Conservation (phyloP, 208 protist genomes). For the Trichomonas vaginalis region DNA sequence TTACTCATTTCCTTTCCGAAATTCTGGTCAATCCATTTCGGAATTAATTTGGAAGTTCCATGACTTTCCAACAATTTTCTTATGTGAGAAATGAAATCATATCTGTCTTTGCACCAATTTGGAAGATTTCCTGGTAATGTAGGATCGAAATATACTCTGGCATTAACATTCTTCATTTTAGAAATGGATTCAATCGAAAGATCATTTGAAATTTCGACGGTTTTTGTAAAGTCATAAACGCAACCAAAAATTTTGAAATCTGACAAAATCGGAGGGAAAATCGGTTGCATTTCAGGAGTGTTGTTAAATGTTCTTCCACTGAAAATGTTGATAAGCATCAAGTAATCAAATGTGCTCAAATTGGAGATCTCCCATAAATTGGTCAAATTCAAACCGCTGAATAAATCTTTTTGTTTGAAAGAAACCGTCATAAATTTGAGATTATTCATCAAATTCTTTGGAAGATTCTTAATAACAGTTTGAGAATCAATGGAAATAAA, state of each 20-base stretch:
- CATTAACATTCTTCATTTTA: background rate
- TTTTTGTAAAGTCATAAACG: background rate
- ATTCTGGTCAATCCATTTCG: background rate
- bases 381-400: background rate
- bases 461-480: background rate
- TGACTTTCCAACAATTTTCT: background rate
- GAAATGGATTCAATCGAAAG: background rate
- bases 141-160: background rate
- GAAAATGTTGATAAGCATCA: background rate
- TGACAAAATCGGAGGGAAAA: background rate
- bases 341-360: background rate
- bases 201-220: background rate
- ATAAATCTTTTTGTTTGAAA: background rate
- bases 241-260: background rate
- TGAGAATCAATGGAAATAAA: background rate
- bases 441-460: background rate
- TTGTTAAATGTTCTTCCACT: background rate
- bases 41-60: background rate
- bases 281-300: background rate
- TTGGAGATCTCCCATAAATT: background rate
- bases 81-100: background rate
- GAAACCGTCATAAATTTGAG: background rate
- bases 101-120: background rate
- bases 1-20: background rate
- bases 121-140: background rate